These are phyloP conservation scores for Mallotus nudiflorus DNA, from an alignment of 345 rosid species.

Conservation along the genomic window DNA sequence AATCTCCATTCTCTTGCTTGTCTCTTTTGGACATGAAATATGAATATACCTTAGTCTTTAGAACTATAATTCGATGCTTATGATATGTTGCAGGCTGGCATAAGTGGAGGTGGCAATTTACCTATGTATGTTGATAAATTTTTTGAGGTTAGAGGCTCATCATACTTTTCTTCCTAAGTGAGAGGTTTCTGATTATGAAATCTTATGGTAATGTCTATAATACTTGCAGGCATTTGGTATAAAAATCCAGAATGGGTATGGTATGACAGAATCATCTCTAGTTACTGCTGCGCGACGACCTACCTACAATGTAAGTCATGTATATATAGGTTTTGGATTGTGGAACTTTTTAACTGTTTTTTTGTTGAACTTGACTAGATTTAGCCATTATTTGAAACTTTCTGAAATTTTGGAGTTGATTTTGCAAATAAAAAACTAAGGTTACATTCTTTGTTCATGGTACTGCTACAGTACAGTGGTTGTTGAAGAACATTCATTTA, in stretches of 20 bases:
- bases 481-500: no score
- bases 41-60: not conserved
- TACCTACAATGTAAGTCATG: constrained; percentile 60
- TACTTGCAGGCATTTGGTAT: constrained; percentile 78
- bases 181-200: constrained; percentile 11
- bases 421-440: no score
- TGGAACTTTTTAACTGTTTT: not conserved
- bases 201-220: constrained; percentile 11
- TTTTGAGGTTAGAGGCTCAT: constrained; percentile 66
- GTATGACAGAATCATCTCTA: constrained; percentile 92
- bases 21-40: not conserved
- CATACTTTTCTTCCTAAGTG: constrained; percentile 8
- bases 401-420: no score
- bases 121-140: constrained; percentile 80
- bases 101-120: constrained; percentile 97
- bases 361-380: no score
- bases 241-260: constrained; percentile 82
- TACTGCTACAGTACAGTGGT: no score
- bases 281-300: constrained; percentile 70
- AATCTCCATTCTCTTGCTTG: not conserved
- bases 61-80: not conserved
- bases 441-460: no score
- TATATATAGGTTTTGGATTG: not conserved
- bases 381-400: no score
- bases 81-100: constrained; percentile 66